A percentile compares a stretch with the other conserved stretches of the same genome.
These are phyloP conservation scores for Colletotrichum tabaci DNA, from an alignment of 2,329 filamentous ascomycete genomes.

Conservation along the genomic window DNA sequence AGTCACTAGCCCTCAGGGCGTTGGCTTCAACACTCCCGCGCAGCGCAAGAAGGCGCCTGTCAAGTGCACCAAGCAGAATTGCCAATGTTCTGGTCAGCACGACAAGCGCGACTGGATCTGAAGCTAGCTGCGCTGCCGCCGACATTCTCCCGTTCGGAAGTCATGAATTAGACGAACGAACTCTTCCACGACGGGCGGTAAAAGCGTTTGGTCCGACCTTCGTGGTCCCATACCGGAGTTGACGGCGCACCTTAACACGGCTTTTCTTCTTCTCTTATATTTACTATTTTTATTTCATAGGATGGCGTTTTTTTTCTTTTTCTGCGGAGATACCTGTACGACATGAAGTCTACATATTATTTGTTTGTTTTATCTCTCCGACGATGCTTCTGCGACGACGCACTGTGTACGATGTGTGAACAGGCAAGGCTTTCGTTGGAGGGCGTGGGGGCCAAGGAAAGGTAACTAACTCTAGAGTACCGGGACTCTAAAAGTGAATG, in stretches of 20 bases:
- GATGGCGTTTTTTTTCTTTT: constrained; percentile 41
- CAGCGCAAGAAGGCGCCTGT: constrained; percentile 37
- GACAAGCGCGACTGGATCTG: constrained; percentile 52
- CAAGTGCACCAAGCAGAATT: constrained; percentile 42
- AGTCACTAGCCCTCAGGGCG: constrained; percentile 60
- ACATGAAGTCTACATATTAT: constrained; percentile 42
- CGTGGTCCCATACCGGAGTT: constrained; percentile 38
- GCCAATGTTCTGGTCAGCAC: constrained; percentile 40
- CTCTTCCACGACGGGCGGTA: constrained; percentile 27
- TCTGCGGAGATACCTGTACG: constrained; percentile 42
- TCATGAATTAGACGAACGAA: constrained; percentile 7
- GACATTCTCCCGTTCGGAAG: constrained; percentile 44
- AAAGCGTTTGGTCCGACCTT: constrained; percentile 34
- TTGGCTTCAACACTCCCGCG: constrained; percentile 54
- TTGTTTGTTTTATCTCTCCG: constrained; percentile 31
- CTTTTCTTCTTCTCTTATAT: constrained; percentile 38
- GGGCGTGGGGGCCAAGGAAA: constrained; percentile 3
- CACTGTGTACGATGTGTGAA: constrained; percentile 24
- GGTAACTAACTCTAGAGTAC: neutral
- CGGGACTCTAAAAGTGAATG: constrained; percentile 5
- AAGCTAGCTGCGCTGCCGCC: constrained; percentile 24
- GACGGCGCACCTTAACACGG: constrained; percentile 21
- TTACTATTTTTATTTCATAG: constrained; percentile 35
- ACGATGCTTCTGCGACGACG: constrained; percentile 12
- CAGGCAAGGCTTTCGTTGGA: constrained; percentile 18